phyloP scores from a whole-genome alignment of 1,139 yeast species.

The Geotrichum histeridarum region DNA sequence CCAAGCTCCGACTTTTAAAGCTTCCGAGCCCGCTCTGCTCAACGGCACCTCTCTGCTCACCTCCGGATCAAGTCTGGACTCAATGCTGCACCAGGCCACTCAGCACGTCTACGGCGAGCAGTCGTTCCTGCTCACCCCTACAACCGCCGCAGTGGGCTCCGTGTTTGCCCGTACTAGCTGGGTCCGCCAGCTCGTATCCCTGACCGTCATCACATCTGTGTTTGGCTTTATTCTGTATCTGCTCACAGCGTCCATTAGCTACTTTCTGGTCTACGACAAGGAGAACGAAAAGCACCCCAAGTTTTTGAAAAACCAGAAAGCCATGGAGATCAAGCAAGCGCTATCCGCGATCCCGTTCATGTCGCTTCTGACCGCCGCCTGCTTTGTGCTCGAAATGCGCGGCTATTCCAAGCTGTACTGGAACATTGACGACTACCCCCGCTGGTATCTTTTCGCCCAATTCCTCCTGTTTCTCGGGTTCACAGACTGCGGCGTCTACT shows the following conservation, averaged over 20 bases:
- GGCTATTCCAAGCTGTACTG: slow-evolving; percentile 80
- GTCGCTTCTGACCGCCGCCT: slow-evolving; percentile 83
- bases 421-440: slow-evolving; percentile 58
- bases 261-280: slow-evolving; percentile 73
- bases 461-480: slow-evolving; percentile 76
- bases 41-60: slow-evolving; percentile 9
- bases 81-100: slow-evolving; percentile 12
- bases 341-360: slow-evolving; percentile 76
- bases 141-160: slow-evolving; percentile 55
- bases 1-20: background rate
- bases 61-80: slow-evolving; percentile 15
- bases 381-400: slow-evolving; percentile 76
- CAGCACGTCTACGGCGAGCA: slow-evolving; percentile 45
- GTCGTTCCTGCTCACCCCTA: slow-evolving; percentile 47
- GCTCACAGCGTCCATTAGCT: slow-evolving; percentile 68
- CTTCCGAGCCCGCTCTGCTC: background rate
- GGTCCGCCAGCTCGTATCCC: slow-evolving; percentile 66
- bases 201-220: slow-evolving; percentile 66
- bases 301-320: slow-evolving; percentile 87
- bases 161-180: slow-evolving; percentile 64
- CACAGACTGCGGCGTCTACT: slow-evolving; percentile 88
- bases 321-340: slow-evolving; percentile 75
- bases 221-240: slow-evolving; percentile 84
- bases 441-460: slow-evolving; percentile 59
- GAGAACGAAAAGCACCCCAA: slow-evolving; percentile 92